These are phyloP conservation scores for Colletotrichum sp. DNA, from an alignment of 2,329 filamentous ascomycete species.

Conservation along the genomic window DNA sequence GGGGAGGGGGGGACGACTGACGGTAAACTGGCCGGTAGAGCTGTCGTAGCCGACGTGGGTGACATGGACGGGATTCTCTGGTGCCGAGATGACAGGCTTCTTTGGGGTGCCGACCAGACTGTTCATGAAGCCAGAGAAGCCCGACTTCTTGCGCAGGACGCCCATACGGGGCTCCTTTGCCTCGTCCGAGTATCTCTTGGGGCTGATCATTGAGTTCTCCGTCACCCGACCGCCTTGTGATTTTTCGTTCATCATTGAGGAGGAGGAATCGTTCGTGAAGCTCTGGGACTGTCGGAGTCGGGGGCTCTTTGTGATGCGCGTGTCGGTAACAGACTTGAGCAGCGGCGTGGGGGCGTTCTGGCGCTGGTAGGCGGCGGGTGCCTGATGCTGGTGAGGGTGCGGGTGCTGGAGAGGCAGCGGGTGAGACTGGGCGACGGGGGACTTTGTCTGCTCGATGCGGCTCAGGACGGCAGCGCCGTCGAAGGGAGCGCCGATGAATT, in stretches of 20 bases:
- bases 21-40: slow-evolving; percentile 93
- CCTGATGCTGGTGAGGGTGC: slow-evolving; percentile 14
- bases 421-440: slow-evolving; percentile 27
- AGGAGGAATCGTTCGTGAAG: slow-evolving; percentile 59
- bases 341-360: slow-evolving; percentile 35
- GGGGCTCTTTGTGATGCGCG: slow-evolving; percentile 57
- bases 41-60: slow-evolving; percentile 98
- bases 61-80: slow-evolving; percentile 96
- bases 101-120: slow-evolving; percentile 84
- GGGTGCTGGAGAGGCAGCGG: slow-evolving; percentile 25
- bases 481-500: slow-evolving; percentile 69
- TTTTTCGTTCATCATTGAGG: slow-evolving; percentile 55
- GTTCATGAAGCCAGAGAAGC: slow-evolving; percentile 87
- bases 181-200: slow-evolving; percentile 84
- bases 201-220: slow-evolving; percentile 54
- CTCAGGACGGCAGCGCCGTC: slow-evolving; percentile 67
- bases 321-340: slow-evolving; percentile 58
- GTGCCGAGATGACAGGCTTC: slow-evolving; percentile 93
- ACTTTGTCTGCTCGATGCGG: slow-evolving; percentile 60
- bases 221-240: slow-evolving; percentile 29
- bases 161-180: slow-evolving; percentile 64
- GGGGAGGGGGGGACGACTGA: slow-evolving; percentile 50
- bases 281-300: slow-evolving; percentile 69
- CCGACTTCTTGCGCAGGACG: slow-evolving; percentile 81
- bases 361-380: slow-evolving; percentile 31